Evolutionary conservation across 495 filamentous ascomycete species (phyloP).

Genomic region (Pyrenopolyporus hunteri): DNA sequence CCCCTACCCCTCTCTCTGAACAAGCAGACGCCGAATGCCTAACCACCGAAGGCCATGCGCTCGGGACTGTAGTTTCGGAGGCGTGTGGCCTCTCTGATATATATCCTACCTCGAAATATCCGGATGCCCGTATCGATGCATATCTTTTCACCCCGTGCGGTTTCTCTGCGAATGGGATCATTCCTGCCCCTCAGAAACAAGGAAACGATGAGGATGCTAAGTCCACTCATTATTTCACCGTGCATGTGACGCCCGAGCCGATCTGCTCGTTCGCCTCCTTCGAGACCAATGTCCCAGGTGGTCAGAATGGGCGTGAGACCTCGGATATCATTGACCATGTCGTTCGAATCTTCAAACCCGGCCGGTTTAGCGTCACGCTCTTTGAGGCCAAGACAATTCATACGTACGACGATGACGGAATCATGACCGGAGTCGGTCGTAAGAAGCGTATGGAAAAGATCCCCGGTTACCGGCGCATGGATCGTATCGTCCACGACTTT

Average conservation of each 20-base stretch:
- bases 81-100: constrained; percentile 87
- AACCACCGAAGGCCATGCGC: constrained; percentile 90
- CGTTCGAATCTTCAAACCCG: constrained; percentile 92
- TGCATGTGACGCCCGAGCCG: constrained; percentile 97
- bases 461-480: constrained; percentile 85
- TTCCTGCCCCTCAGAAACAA: constrained; percentile 70
- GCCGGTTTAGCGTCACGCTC: constrained; percentile 94
- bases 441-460: constrained; percentile 79
- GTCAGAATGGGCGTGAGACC: constrained; percentile 85
- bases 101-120: constrained; percentile 85
- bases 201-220: constrained; percentile 57
- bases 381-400: constrained; percentile 80
- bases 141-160: constrained; percentile 98
- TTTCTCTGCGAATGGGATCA: constrained; percentile 96
- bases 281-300: constrained; percentile 96
- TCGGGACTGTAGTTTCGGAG: constrained; percentile 93
- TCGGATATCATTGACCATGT: constrained; percentile 92
- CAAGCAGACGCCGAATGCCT: constrained; percentile 70
- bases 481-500: constrained; percentile 95
- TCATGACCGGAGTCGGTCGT: constrained; percentile 48
- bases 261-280: constrained; percentile 99
- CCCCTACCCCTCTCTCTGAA: constrained; percentile 61
- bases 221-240: constrained; percentile 92
- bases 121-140: constrained; percentile 92
- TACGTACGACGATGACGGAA: constrained; percentile 53